Evolutionary conservation across 306 rosid genomes (phyloP), one percentile per base, ranked within the genome.

Genomic region (Medicago lupulina): DNA sequence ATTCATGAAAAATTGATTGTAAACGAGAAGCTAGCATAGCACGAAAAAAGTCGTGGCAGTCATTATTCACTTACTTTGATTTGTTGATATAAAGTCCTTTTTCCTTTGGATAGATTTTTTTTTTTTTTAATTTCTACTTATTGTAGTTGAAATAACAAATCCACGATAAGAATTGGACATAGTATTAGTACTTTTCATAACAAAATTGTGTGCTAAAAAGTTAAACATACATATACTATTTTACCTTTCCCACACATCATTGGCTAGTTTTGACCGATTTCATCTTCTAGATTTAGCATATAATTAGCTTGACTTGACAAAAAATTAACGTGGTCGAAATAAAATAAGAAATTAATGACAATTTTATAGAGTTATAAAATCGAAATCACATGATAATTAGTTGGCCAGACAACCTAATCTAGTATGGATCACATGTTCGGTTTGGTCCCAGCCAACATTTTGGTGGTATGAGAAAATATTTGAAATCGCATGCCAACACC

Each of bases 401-500:
- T 18, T 6, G 69, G 76, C 59, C n/a, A 57, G 58, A 66, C 76
- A 39, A 74, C 54, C 60, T 28, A 74, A 81, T 77, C 73, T 36
- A 74, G 76, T n/a, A 31, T 34, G 81, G 57, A 57, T 70, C 40
- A 58, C 70, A 39, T 69, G 85, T 64, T 55, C 4, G 49, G 73
- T 70, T 40, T 71, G 64, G 75, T 19, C 23, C 34, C 63, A 66
- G 16, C 65, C 65, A 4, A 5, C 63, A 57, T 19, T 7, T 40
- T 31, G 36, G 76, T 17, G 76, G 59, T 44, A 64, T 47, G 67
- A 15, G 3, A 31, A 64, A 66, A 46, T 70, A 76, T 41, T 79
- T 17, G 28, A 66, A 76, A 46, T 60, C 9, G 67, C 83, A 76
- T 79, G 82, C 72, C 49, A 54, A 49, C 67, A 41, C 25, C 84